Percentiles rank a stretch among this genome's conserved stretches.
phyloP scores from a whole-genome alignment of 306 rosid species.

The Sesbania bispinosa region DNA sequence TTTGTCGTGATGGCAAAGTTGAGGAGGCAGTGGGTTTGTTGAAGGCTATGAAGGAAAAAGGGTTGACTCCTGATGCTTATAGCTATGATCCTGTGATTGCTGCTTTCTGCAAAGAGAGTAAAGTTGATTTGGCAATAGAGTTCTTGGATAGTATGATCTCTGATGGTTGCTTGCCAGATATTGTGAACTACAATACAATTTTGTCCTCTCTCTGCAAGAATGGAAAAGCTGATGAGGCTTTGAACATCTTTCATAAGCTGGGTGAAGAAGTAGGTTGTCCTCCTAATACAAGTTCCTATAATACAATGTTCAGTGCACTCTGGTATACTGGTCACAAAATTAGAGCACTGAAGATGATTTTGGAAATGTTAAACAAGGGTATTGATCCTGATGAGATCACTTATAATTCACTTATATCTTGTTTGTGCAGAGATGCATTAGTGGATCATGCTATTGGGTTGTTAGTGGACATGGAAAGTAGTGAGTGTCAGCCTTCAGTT shows the following conservation, averaged over 20 bases:
- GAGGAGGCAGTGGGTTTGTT: constrained; percentile 65
- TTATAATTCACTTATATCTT: constrained; percentile 69
- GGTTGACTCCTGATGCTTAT: constrained; percentile 69
- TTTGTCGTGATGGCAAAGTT: constrained; percentile 63
- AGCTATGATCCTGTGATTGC: constrained; percentile 81
- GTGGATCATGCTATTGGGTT: constrained; percentile 75
- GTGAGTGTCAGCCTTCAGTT: constrained; percentile 49
- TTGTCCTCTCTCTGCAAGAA: constrained; percentile 68
- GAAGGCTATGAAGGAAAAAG: constrained; percentile 71
- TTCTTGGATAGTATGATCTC: constrained; percentile 67
- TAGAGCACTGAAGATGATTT: constrained; percentile 61
- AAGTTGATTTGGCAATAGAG: constrained; percentile 61
- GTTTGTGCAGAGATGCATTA: constrained; percentile 89
- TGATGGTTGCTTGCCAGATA: constrained; percentile 75
- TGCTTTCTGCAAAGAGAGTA: constrained; percentile 69
- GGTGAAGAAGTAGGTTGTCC: constrained; percentile 73
- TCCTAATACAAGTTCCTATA: constrained; percentile 79
- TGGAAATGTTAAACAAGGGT: constrained; percentile 61
- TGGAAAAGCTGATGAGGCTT: constrained; percentile 65
- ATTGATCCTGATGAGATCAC: constrained; percentile 73
- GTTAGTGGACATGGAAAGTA: constrained; percentile 67
- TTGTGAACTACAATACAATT: constrained; percentile 74
- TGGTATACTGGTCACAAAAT: constrained; percentile 70
- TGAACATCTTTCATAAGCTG: constrained; percentile 65
- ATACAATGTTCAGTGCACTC: constrained; percentile 74